Base-by-base conservation (phyloP, 2,329 filamentous ascomycete genomes). In the Penicillium crustosum region DNA sequence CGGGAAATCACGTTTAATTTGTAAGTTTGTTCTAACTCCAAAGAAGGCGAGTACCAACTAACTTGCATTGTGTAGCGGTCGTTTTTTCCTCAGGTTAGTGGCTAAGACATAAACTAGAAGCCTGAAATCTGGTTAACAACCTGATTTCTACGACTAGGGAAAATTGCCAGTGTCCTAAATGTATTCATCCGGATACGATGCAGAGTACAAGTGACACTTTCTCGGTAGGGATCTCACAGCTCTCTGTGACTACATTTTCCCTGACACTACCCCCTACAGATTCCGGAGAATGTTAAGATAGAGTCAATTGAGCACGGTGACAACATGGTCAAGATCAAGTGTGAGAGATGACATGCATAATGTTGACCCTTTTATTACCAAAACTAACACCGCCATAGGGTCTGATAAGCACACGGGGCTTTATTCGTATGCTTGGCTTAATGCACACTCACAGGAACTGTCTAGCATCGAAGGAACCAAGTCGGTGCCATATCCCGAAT, bases 181-280 rank as follows among this genome's bases (percentile, higher is more conserved):
- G 89, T 69, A 80, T 89, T 25, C 87, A 91, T 71, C 83, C 83
- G 56, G 83, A 86, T 60, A 93, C 89, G 5, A 85, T 81, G 71
- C 89, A 93, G 73, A 79, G 88, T 27, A 82, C 83, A 50, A 79
- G 89, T 55, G 82, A 91, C 66, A 90, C 86, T 0, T 90, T 90
- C 65, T 79, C 82, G 56, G 85, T 89, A 70, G 64, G 78, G 15
- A 21, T 19, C 10, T 49, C 15, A 15, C 35, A 13, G 27, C 25
- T 42, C 36, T 19, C 13, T 38, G 13, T 49, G 53, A 3, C 19
- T 17, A 31, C 49, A 57, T 25, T 33, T 17, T 25, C 45, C 60
- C 45, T 50, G 7, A 42, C 15, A 6, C 2, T 33, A 21, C 8
- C 13, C 9, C 6, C 44, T 23, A 10, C 21, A 86, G 83, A 78